These are phyloP conservation scores for Abrus precatorius DNA, from an alignment of 306 rosid genomes.

Conservation along the genomic window DNA sequence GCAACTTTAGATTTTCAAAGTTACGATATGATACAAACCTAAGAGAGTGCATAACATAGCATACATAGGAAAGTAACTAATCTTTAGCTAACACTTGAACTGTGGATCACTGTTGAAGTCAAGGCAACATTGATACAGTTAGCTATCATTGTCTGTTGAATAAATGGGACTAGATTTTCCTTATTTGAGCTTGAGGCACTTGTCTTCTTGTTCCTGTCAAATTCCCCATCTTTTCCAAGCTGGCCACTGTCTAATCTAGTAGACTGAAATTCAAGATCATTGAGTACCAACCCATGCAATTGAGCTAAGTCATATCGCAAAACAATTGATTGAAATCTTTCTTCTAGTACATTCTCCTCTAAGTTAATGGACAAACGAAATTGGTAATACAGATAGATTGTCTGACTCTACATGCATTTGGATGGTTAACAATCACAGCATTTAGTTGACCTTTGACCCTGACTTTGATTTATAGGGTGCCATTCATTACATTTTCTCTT, in stretches of 20 bases:
- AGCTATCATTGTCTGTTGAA: not conserved
- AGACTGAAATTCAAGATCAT: slow-evolving; percentile 17
- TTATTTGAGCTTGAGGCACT: slow-evolving; percentile 20
- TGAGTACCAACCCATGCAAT: slow-evolving; percentile 33
- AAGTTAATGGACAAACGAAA: slow-evolving; percentile 42
- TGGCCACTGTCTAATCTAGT: slow-evolving; percentile 45
- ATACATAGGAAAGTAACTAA: not conserved
- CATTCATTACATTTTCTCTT: slow-evolving; percentile 34
- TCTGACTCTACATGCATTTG: slow-evolving; percentile 52
- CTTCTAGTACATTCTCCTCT: slow-evolving; percentile 50
- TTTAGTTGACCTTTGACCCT: slow-evolving; percentile 52
- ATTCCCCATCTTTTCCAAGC: slow-evolving; percentile 32
- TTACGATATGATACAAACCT: slow-evolving; percentile 43
- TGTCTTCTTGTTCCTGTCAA: slow-evolving; percentile 27
- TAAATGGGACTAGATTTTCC: not conserved
- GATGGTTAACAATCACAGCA: slow-evolving; percentile 44
- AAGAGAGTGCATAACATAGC: not conserved
- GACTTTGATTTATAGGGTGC: slow-evolving; percentile 27
- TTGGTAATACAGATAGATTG: slow-evolving; percentile 39
- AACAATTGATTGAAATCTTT: slow-evolving; percentile 31
- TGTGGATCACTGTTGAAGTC: slow-evolving; percentile 28
- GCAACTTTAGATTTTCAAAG: not conserved
- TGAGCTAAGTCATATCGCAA: slow-evolving; percentile 22
- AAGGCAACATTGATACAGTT: not conserved
- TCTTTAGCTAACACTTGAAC: slow-evolving; percentile 14